Evolutionary conservation across 106 monocot species (phyloP).

Genomic region (Hemerocallis citrina): DNA sequence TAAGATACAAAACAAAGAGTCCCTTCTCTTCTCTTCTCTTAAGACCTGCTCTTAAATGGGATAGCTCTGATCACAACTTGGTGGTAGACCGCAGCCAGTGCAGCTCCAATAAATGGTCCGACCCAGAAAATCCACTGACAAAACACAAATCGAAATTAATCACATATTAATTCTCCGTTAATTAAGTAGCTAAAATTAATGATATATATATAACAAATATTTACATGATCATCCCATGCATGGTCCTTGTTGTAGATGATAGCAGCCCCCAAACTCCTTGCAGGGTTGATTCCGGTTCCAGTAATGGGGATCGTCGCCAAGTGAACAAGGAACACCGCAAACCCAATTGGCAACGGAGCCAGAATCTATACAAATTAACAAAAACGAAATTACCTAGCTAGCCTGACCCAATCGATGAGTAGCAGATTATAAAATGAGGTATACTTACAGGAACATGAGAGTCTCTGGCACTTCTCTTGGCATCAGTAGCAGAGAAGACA

Average conservation of each 20-base stretch:
- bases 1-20: too few relatives aligned
- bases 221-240: conserved; percentile 45
- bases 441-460: conserved; percentile 42
- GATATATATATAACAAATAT: neutral
- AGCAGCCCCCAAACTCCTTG: conserved; percentile 43
- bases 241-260: conserved; percentile 44
- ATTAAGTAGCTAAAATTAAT: too few relatives aligned
- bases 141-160: neutral
- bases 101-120: conserved; percentile 29
- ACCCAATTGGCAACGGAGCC: conserved; percentile 46
- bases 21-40: too few relatives aligned
- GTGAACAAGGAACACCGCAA: conserved; percentile 49
- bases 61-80: conserved; percentile 20
- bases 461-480: conserved; percentile 44
- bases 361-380: conserved; percentile 13
- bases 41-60: conserved; percentile 27
- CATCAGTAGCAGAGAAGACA: conserved; percentile 48
- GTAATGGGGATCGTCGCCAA: conserved; percentile 52
- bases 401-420: neutral
- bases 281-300: conserved; percentile 47
- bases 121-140: conserved; percentile 35
- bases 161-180: neutral
- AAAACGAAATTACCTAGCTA: neutral
- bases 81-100: conserved; percentile 19
- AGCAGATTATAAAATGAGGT: neutral